These are phyloP conservation scores for Mucor indicus DNA, from an alignment of 371 early-diverging fungal genomes.

Conservation along the genomic window DNA sequence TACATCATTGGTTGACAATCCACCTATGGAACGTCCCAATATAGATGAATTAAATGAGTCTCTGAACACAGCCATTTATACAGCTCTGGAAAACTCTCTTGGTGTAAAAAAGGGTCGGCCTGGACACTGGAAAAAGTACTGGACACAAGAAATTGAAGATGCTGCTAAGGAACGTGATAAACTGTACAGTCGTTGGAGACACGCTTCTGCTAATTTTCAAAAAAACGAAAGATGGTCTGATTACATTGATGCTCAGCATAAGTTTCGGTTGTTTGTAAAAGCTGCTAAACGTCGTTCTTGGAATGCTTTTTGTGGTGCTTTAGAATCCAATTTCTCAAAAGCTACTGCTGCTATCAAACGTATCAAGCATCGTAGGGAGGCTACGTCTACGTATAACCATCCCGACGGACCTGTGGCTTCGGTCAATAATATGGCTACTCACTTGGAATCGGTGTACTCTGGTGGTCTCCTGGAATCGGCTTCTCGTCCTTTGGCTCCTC, in stretches of 20 bases:
- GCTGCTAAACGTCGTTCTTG: slow-evolving; percentile 2
- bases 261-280: background rate
- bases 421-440: slow-evolving; percentile 5
- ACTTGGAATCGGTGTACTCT: slow-evolving; percentile 5
- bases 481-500: background rate
- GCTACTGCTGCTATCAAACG: slow-evolving; percentile 2
- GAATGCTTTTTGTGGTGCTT: background rate
- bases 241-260: background rate
- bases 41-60: slow-evolving; percentile 4
- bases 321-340: slow-evolving; percentile 3
- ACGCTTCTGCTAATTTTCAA: background rate
- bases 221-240: slow-evolving; percentile 2
- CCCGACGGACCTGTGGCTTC: slow-evolving; percentile 13
- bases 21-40: background rate
- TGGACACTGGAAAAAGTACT: slow-evolving; percentile 12
- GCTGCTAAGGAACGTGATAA: slow-evolving; percentile 2
- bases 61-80: slow-evolving; percentile 7
- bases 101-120: background rate
- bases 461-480: slow-evolving; percentile 1
- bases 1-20: background rate
- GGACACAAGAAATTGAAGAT: slow-evolving; percentile 3
- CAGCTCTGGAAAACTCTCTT: slow-evolving; percentile 1
- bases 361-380: background rate
- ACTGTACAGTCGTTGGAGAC: slow-evolving; percentile 5
- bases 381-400: slow-evolving; percentile 4